Evolutionary conservation across 1,139 yeast genomes (phyloP), one percentile per base, ranked within the genome.

Genomic region (Yamadazyma mexicana): DNA sequence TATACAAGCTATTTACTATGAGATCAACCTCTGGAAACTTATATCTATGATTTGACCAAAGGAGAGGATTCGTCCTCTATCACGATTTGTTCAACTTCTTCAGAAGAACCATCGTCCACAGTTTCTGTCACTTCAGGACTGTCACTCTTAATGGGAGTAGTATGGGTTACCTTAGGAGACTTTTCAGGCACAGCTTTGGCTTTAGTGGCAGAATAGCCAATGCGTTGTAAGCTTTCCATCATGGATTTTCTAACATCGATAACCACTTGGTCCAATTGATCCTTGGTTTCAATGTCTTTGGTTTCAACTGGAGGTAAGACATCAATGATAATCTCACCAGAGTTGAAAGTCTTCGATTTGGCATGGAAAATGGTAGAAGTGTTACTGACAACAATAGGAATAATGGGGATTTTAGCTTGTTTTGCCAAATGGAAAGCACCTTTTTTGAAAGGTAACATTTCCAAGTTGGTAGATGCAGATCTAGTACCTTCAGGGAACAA

Each of bases 361-460:
- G 86, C 67, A 53, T 80, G 77, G 66, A 87, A 78, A 31, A 94
- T 62, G 28, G 79, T 77, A 5, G 95, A 83, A 41, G 95, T 87
- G 64, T 92, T 94, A 32, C 91, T 78, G 6, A 88, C 87, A 8
- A 87, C 95, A 33, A 86, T 72, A 3, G 99, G 98, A 11, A 92
- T 80, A 34, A 92, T 70, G 17, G 98, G 98, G 26, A 92, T 81
- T 31, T 80, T 81, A 3, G 96, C 96, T 62, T 91, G 95, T 46
- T 85, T 85, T 10, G 99, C 98, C 55, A 92, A 75, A 63, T 92
- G 96, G 79, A 94, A 94, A 0, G 98, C 98, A 37, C 99, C 99
- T 59, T 94, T 94, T 62, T 92, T 92, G 64, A 92, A 87, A 1
- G 96, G 95, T 40, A 87, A 71, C 61, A 94, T 66, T 9, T 75